Base-by-base conservation (phyloP, 2,329 filamentous ascomycete genomes). In the Penicillium sp. region DNA sequence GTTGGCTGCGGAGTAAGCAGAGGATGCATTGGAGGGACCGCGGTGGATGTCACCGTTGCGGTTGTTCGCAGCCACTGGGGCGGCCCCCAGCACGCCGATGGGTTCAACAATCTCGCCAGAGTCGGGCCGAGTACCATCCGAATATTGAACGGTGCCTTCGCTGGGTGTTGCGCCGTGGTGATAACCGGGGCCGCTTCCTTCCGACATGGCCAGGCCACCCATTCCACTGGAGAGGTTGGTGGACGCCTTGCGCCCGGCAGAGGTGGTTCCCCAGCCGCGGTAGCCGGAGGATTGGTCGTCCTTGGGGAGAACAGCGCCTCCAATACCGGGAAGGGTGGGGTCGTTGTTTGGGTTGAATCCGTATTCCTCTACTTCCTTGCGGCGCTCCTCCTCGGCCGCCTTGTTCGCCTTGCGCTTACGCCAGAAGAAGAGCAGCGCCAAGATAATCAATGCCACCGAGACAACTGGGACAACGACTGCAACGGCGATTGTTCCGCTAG, bases 321-420 rank as follows among this genome's bases (percentile, higher is more conserved):
- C 80, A 52, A 84, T 80, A 10, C 82, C 81, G 8, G 86, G 86
- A 13, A 96, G 81, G 0, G 89, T 91, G 0, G 93, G 91, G 71
- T 97, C 93, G 59, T 92, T 88, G 76, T 97, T 97, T n/a, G 94
- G 94, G 74, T 97, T 97, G 81, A 93, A 97, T 33, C 90, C 89
- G 73, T 97, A 97, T 72, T 97, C 94, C 74, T 97, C 93, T 12
- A 97, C 92, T 76, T 99, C 94, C 78, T 97, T 97, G 62, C 93
- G 86, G 50, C 94, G 86, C 68, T 93, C 86, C 72, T 97, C 94
- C 71, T 94, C 91, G 15, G 89, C 89, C 62, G 86, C 86, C 80
- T 91, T 94, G 63, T 88, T 86, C 69, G 90, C 87, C 79, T 95
- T 96, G 62, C 92, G 89, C 78, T 87, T 92, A 72, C 90, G 87